Evolutionary conservation across 805 yeast genomes (phyloP).

Genomic region (Sugiyamaella floridensis): DNA sequence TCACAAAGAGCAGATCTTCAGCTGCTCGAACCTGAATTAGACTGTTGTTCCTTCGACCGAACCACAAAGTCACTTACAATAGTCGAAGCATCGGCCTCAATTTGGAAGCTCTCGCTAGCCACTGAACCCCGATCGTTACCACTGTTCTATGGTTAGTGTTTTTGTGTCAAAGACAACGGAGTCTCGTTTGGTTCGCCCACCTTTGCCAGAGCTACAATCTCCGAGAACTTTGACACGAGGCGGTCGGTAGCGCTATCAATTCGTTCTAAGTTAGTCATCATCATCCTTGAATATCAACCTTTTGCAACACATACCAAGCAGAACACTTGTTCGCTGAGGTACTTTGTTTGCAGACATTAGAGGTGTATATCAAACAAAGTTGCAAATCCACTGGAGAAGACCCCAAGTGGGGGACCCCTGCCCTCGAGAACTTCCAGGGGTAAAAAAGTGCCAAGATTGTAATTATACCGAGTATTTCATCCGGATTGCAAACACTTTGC

Average conservation of each 20-base stretch:
- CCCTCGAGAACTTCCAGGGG: not conserved
- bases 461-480: too few species aligned
- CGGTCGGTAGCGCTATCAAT: slow-evolving; percentile 24
- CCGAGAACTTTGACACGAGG: slow-evolving; percentile 23
- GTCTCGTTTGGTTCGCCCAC: slow-evolving; percentile 15
- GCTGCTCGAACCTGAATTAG: slow-evolving; percentile 29
- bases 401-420: too few species aligned
- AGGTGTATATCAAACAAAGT: not conserved
- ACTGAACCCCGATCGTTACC: slow-evolving; percentile 29
- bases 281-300: not conserved
- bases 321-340: slow-evolving; percentile 19
- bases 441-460: not conserved
- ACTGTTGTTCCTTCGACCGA: not conserved
- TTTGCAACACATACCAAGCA: slow-evolving; percentile 13
- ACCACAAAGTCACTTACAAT: slow-evolving; percentile 16
- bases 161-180: not conserved
- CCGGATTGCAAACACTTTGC: too few species aligned
- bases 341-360: slow-evolving; percentile 13
- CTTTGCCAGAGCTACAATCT: slow-evolving; percentile 25
- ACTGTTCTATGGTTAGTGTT: slow-evolving; percentile 15
- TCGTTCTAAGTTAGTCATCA: slow-evolving; percentile 15
- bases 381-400: not conserved
- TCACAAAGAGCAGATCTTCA: slow-evolving; percentile 34
- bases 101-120: slow-evolving; percentile 35
- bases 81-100: slow-evolving; percentile 33